Base-by-base conservation (phyloP, 2,329 filamentous ascomycete genomes). In the Phyllosticta citribraziliensis region DNA sequence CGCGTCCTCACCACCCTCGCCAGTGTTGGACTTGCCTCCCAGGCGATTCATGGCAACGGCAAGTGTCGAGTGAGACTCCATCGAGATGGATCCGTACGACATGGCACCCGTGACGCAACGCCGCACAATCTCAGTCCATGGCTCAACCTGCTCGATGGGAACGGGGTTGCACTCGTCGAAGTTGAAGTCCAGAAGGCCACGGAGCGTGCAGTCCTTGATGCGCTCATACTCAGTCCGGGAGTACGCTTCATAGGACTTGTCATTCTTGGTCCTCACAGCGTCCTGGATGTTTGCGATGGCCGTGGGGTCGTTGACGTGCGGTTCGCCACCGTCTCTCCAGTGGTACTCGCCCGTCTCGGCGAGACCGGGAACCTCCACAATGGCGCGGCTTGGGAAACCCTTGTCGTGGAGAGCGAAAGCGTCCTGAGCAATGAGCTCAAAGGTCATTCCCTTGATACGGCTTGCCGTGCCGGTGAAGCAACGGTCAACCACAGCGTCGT, bases 31-130 rank as follows among this genome's bases (percentile, higher is more conserved):
- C 78, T 97, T 97, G 69, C 93, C 93, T 51, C 93, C 93, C 51
- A 97, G 83, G 67, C 93, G 84, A 79, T 97, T 97, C 92, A 97
- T 96, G 66, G 93, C 93, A 61, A 97, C 88, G 66, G 93, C 93
- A 56, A 97, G 80, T 12, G 93, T 97, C 19, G 93, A 96, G 79
- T 97, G 93, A 58, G 93, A 93, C 75, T 97, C 93, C 91, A 97
- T 96, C 5, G 93, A 97, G 70, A 97, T 97, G 51, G 93, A 97
- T 55, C 93, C 93, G 72, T 97, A 97, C 2, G 93, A 97, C 93
- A 97, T 97, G 68, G 93, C 93, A 73, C 93, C 93, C 50, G 93
- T 97, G 69, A 93, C 94, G 79, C 97, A 97, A 65, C 93, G 89
- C 66, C 93, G 89, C 54, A 97, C 93, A 68, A 97, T 97, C 70